Base-by-base conservation (phyloP, 768 basidiomycete genomes). In the Boletus patriciae region DNA sequence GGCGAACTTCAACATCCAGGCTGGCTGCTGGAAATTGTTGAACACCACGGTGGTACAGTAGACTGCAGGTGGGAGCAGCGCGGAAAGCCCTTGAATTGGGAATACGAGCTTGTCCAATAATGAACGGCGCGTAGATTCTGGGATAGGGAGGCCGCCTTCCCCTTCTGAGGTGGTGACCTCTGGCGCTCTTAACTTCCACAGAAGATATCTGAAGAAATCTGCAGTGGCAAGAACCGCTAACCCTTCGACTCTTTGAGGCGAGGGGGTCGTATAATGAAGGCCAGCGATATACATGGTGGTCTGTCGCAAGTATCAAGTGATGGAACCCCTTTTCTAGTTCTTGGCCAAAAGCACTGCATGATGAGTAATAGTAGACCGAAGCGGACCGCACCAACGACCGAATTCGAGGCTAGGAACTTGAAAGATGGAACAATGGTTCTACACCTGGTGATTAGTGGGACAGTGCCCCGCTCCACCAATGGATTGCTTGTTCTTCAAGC, bases 11-110 rank as follows among this genome's bases (percentile, higher is more conserved):
- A 25, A 42, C 65, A 74, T 63, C 76, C 76, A 77, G n/a, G 62
- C 53, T 6, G 75, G 74, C 59, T 75, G 75, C 27, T 66, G 58
- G 40, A 77, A 61, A 10, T 63, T 55, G 50, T 73, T 74, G 25
- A 66, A 37, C 7, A 55, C 53, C n/a, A 75, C 63, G 9, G 61
- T 59, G 12, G 52, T 41, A 23, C 70, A 64, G 50, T 73, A 76
- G 4, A 69, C 54, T 1, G 62, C 52, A 18, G 74, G 72, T 29
- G 71, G 63, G 41, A 67, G 38, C 41, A 68, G 27, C 15, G 56
- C 46, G 0, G 69, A 59, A 10, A 66, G 33, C 9, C 58, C 64
- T 42, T 73, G 73, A 27, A 70, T 34, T 5, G 71, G 70, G 16
- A 68, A 54, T 25, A 72, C 45, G 58, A 72, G n/a, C 51, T 63